Conservation (phyloP, 257 asterid genomes). For the Salvia splendens region DNA sequence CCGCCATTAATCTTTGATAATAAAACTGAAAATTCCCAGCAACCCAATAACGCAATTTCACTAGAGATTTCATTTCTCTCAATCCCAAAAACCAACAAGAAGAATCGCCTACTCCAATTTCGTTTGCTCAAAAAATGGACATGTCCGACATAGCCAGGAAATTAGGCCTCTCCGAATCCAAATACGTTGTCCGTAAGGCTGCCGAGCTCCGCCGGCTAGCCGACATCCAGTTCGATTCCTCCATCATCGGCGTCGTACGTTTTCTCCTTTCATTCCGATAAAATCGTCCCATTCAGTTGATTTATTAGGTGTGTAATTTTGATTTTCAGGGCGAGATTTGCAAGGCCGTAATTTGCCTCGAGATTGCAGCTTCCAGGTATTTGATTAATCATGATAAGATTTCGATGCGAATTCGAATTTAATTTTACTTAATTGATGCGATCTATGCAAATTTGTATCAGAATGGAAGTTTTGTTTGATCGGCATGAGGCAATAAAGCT, state of each 20-base stretch:
- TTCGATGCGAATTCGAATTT: background rate
- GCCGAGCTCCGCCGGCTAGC: constrained; percentile 96
- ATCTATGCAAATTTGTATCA: constrained; percentile 29
- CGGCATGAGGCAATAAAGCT: constrained; percentile 70
- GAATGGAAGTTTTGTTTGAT: constrained; percentile 78
- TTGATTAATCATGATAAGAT: background rate
- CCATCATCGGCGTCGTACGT: constrained; percentile 81
- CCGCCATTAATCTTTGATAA: constrained; percentile 58
- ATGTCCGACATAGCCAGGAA: constrained; percentile 64
- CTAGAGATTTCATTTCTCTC: background rate
- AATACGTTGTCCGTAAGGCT: constrained; percentile 66
- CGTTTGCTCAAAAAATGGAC: constrained; percentile 47
- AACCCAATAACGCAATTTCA: background rate
- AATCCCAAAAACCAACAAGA: background rate
- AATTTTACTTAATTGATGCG: background rate
- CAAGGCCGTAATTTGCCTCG: constrained; percentile 89
- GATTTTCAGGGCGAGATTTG: constrained; percentile 84
- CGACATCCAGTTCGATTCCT: constrained; percentile 84
- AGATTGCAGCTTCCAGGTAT: constrained; percentile 83
- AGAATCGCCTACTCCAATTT: constrained; percentile 2
- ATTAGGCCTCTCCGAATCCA: constrained; percentile 64
- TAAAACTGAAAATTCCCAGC: constrained; percentile 12
- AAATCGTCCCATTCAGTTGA: background rate
- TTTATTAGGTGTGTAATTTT: background rate
- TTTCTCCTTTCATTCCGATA: background rate